Evolutionary conservation across 2,329 filamentous ascomycete species (phyloP).

Genomic region (Aspergillus spinulosporus): DNA sequence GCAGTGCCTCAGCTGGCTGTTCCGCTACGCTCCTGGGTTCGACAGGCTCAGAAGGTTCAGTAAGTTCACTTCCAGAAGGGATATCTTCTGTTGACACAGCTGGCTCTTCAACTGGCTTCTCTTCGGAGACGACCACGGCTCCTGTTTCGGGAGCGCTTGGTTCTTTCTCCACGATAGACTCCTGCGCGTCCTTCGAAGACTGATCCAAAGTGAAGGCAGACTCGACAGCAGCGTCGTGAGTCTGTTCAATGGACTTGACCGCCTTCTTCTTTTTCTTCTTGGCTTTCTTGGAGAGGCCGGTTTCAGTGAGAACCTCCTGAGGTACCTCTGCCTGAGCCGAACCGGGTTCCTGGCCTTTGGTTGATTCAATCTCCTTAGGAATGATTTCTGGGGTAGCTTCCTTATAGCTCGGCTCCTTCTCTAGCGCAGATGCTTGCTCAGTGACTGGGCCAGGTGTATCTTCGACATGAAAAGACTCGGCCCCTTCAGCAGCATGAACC

Average conservation of each 20-base stretch:
- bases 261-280: slow-evolving; percentile 33
- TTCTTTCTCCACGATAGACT: background rate
- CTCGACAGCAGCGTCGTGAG: background rate
- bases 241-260: slow-evolving; percentile 11
- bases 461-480: background rate
- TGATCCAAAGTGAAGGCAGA: background rate
- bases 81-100: no score
- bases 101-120: no score
- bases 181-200: background rate
- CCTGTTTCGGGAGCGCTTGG: background rate
- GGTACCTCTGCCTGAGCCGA: slow-evolving; percentile 1
- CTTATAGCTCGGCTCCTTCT: background rate
- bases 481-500: background rate
- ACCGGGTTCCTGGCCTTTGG: slow-evolving; percentile 5
- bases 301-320: slow-evolving; percentile 15
- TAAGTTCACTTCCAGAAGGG: background rate
- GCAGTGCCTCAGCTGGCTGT: background rate
- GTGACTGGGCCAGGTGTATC: background rate
- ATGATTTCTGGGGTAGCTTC: background rate
- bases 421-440: background rate
- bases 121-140: background rate
- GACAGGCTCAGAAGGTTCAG: background rate
- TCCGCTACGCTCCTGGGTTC: background rate
- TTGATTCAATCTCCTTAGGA: background rate
- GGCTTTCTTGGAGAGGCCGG: slow-evolving; percentile 23